Conservation (phyloP, 495 filamentous ascomycete species). For the Viridothelium virens region DNA sequence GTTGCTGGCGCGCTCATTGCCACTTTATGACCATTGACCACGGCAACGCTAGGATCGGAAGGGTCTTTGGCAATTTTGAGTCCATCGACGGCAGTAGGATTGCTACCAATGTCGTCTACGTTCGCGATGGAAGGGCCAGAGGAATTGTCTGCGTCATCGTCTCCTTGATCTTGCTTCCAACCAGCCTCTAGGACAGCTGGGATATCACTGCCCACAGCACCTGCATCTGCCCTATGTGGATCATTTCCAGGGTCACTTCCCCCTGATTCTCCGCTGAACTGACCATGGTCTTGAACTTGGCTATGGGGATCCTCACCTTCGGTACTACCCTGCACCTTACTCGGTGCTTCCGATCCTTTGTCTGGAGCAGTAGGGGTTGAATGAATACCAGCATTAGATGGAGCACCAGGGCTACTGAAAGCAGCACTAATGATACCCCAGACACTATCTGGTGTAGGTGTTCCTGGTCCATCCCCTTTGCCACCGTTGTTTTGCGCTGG, state of each 20-base stretch:
- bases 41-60: background rate
- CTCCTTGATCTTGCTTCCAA: background rate
- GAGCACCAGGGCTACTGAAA: background rate
- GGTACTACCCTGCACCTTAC: background rate
- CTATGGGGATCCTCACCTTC: background rate
- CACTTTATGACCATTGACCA: slow-evolving; percentile 7
- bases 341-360: background rate
- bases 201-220: no score
- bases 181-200: background rate
- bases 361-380: background rate
- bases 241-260: background rate
- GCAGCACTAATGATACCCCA: background rate
- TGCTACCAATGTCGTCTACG: background rate
- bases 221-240: background rate
- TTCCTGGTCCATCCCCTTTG: background rate
- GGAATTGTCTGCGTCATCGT: background rate
- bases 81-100: background rate
- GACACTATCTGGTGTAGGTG: background rate
- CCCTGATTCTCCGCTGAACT: background rate
- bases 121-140: background rate
- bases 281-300: background rate
- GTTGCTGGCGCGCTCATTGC: slow-evolving; percentile 4
- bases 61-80: background rate
- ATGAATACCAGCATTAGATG: background rate
- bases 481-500: background rate